Conservation (phyloP, 768 basidiomycete species). For the Boletus rex-veris region DNA sequence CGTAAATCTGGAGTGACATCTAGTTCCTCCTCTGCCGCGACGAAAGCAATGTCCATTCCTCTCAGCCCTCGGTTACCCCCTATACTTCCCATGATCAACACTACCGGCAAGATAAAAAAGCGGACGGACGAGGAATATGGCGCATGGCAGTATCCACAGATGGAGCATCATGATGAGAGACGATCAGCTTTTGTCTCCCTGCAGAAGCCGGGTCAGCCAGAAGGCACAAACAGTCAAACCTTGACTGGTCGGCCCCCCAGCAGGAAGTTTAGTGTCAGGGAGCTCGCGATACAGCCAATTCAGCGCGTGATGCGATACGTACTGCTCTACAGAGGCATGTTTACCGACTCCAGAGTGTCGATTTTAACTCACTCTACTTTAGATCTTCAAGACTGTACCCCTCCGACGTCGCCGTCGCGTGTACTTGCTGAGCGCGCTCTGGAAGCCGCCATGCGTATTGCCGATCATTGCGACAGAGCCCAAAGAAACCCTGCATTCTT, state of each 20-base stretch:
- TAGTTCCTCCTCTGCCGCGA: slow-evolving; percentile 2
- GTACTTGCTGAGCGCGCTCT: slow-evolving; percentile 56
- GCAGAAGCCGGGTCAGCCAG: background rate
- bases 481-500: slow-evolving; percentile 52
- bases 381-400: slow-evolving; percentile 54
- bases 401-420: slow-evolving; percentile 45
- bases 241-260: slow-evolving; percentile 2
- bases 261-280: slow-evolving; percentile 40
- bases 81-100: slow-evolving; percentile 6
- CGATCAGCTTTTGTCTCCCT: background rate
- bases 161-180: slow-evolving; percentile 1
- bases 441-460: slow-evolving; percentile 55
- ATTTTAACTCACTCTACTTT: slow-evolving; percentile 2
- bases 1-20: slow-evolving; percentile 17
- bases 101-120: slow-evolving; percentile 3
- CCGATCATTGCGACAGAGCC: slow-evolving; percentile 56
- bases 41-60: slow-evolving; percentile 5
- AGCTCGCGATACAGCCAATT: slow-evolving; percentile 60
- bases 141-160: background rate
- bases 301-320: slow-evolving; percentile 65
- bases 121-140: slow-evolving; percentile 3
- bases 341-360: background rate
- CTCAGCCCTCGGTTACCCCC: slow-evolving; percentile 10
- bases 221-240: background rate
- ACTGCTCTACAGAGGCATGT: slow-evolving; percentile 54